Evolutionary conservation across 768 basidiomycete genomes (phyloP), one percentile per base, ranked within the genome.

Genomic region (Auriscalpium orientale): DNA sequence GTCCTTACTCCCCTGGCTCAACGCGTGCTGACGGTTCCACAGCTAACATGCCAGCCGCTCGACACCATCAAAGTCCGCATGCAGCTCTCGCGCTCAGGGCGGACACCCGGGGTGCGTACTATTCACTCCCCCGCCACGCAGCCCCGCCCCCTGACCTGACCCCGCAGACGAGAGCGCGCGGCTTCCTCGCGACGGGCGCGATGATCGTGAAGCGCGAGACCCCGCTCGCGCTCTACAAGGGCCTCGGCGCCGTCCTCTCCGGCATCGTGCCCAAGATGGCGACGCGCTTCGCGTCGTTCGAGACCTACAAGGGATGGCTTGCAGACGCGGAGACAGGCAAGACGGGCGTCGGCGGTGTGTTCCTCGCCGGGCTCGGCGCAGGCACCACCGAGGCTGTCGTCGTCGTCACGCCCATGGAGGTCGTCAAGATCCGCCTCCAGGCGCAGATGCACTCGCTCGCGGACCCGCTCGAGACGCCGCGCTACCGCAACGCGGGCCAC

Each of bases 11-110:
- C 16, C 5, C 36, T 12, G 47, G 34, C 53, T 11, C n/a, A 28
- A 1, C 28, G 16, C 15, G 45, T 46, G 21, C 53, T 53, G 38
- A 37, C 44, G 35, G 6, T 6, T 38, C 45, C 9, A 33, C 53
- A 91, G 89, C 68, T 91, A 57, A 78, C 70, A 66, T 95, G 94
- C 70, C 94, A 95, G 68, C 94, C 94, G 11, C 83, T 98, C 46
- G 97, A 99, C 70, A 98, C 97, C 22, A 98, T 98, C 78, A 98
- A 98, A 76, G 95, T 98, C 63, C 91, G 97, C n/a, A 99, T 99
- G 97, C 97, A 99, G 74, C 84, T 99, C 55, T 91, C 90, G 56
- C 83, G 76, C 71, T 87, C 93, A 10, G 83, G 93, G 36, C 75
- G 77, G 55, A 70, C 77, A 44, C 83, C 89, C 52, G 97, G 97